Evolutionary conservation across 164 flowering plant genomes (phyloP), one percentile per base, ranked within the genome.

Genomic region (Pachysandra terminalis): DNA sequence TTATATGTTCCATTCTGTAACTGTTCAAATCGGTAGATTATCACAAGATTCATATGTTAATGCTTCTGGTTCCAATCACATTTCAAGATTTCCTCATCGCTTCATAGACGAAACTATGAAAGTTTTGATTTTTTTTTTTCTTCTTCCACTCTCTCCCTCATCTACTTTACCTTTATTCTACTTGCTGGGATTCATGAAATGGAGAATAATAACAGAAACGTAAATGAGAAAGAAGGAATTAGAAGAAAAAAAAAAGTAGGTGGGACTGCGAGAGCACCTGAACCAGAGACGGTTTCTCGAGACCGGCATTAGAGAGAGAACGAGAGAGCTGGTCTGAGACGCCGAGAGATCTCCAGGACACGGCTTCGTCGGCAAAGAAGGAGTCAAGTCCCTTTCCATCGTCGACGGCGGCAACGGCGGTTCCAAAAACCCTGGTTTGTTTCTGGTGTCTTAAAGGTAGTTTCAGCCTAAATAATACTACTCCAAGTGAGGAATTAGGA

Each of bases 281-380:
- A 79, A 86, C 75, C 4, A 85, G 71, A 66, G 96, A 93, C 0
- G 98, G 96, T 63, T 82, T 83, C 0, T 74, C 74, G n/a, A 93
- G 79, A 61, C 96, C 92, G 40, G 71, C 77, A 26, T 63, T 70
- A 24, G 70, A 70, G n/a, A 93, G 87, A 56, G 98, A 80, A 5
- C 61, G 80, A 59, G 86, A 81, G 19, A 91, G 76, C 40, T 57
- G 73, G 19, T 85, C 86, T 1, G 97, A 88, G 14, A 93, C 71
- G 0, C 97, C 97, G 16, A 91, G 83, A 32, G 96, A 84, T 27
- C 69, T 66, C 98, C 98, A 93, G 0, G 93, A 79, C 56, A 89
- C 88, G 68, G 67, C 62, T 59, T 88, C 90, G 1, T 83, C 90
- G 0, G 92, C 90, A 26, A 79, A 85, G 68, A 90, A 90, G 4